A percentile compares a stretch with the other conserved stretches of the same genome.
These are phyloP conservation scores for Pseudoperonospora humuli DNA, from an alignment of 352 stramenopile species.

Conservation along the genomic window DNA sequence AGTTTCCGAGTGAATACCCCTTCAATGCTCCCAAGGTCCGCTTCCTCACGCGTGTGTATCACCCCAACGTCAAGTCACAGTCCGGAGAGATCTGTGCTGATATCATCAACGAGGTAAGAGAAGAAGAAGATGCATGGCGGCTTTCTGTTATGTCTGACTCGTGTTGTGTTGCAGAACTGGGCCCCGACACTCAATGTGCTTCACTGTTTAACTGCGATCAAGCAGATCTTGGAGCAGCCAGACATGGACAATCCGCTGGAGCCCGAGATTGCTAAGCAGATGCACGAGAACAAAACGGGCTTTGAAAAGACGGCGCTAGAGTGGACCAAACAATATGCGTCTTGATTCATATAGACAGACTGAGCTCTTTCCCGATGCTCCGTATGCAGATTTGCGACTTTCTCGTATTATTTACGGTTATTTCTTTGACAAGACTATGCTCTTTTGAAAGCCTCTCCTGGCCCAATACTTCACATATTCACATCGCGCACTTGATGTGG, in stretches of 20 bases:
- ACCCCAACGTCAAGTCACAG: slow-evolving; percentile 95
- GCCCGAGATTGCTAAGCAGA: slow-evolving; percentile 90
- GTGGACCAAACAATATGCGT: slow-evolving; percentile 87
- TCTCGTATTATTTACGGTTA: too few species aligned
- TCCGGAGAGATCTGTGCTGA: slow-evolving; percentile 95
- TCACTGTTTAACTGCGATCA: slow-evolving; percentile 88
- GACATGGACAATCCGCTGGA: slow-evolving; percentile 95
- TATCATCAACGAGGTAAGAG: slow-evolving; percentile 83
- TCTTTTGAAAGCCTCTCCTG: too few species aligned
- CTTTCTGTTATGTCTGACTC: neutral
- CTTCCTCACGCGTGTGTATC: slow-evolving; percentile 94
- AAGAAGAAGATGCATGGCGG: neutral
- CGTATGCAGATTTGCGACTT: too few species aligned
- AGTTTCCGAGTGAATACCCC: slow-evolving; percentile 95
- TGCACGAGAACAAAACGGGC: slow-evolving; percentile 88
- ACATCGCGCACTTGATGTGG: too few species aligned
- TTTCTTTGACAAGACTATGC: too few species aligned
- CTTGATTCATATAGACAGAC: slow-evolving; percentile 29
- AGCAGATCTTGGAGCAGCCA: slow-evolving; percentile 93
- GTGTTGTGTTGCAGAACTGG: slow-evolving; percentile 75
- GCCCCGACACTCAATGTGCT: slow-evolving; percentile 92
- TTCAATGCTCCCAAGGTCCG: slow-evolving; percentile 91
- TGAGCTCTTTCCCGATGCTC: too few species aligned
- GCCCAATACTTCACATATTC: too few species aligned
- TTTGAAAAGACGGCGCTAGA: slow-evolving; percentile 93